Evolutionary conservation across 495 filamentous ascomycete species (phyloP), one percentile per base, ranked within the genome.

Genomic region (Collariella sp.): DNA sequence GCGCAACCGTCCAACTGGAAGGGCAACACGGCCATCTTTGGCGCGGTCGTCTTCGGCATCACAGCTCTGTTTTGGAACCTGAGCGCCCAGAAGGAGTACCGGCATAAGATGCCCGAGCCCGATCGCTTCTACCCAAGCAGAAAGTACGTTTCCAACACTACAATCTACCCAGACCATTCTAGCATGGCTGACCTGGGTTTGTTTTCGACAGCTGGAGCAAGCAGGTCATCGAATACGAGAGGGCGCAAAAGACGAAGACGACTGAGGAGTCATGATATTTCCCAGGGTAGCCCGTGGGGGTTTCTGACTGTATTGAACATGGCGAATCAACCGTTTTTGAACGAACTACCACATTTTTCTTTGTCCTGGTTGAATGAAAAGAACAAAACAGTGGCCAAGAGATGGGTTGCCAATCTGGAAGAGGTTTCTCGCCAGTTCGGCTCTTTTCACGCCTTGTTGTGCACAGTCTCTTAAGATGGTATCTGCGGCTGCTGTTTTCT

Each of bases 1-100:
- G 73, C 84, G 29, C 91, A 89, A 68, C 93, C 93, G 10, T 75
- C 76, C 58, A 98, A 98, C 78, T 98, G 94, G 94, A 94, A 85
- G 70, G 67, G 74, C 36, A 98, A 98, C 74, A 98, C 93, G 9
- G 88, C 87, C n/a, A 76, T 95, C 52, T 83, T 89, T 74, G 76
- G 79, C 46, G 75, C 74, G 2, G 81, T 85, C 46, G 79, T 96
- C 43, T 59, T 89, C 60, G 85, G 87, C 46, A 80, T 96, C 61
- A 80, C 81, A 18, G 87, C 83, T 29, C 61, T 87, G 46, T 79
- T 77, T 39, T 96, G 82, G 78, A 90, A 81, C 58, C 62, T 90
- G 55, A 95, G 90, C 70, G 91, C 90, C 43, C 83, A 95, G 58
- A 75, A 80, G 46, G 93, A 98, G 69, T 66, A 79, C 60, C 81